Base-by-base conservation (phyloP, 1,284 basidiomycete genomes). In the Ceratobasidium sp. region DNA sequence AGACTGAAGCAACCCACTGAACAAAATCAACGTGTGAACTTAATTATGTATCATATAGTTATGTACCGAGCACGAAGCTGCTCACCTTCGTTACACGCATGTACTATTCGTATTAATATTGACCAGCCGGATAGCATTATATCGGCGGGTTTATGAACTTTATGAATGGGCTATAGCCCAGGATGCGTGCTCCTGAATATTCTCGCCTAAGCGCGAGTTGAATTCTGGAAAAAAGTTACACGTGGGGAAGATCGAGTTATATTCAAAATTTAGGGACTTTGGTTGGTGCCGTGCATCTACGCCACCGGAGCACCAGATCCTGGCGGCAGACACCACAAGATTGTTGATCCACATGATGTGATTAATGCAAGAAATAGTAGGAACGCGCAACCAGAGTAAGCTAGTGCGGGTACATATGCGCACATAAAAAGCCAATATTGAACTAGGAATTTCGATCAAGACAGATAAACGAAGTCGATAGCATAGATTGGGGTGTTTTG, bases 231-330 rank as follows among this genome's bases (percentile, higher is more conserved):
- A n/a, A n/a, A n/a, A n/a, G n/a, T n/a, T n/a, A n/a, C n/a, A n/a
- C n/a, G n/a, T 15, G 15, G 17, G 23, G 23, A 64, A 3, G 45
- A 6, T 20, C 13, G 31, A 20, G 13, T 61, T 47, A 47, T 17
- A 20, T 26, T 63, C 33, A 11, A 42, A 7, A 66, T 26, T 26
- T 49, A 6, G 45, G 42, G 2, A 28, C 51, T 15, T 20, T 45
- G 15, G 33, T 17, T 49, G 64, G 64, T 33, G 64, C 51, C 5
- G 64, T 35, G 15, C 51, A 66, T 31, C 45, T 66, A 31, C 64
- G 51, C 28, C 28, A 45, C 5, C n/a, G 23, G 7, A 39, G n/a
- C 3, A 51, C 51, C 8, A n/a, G n/a, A n/a, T n/a, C n/a, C n/a
- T n/a, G n/a, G n/a, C n/a, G n/a, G n/a, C n/a, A n/a, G n/a, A n/a